A percentile compares a stretch with the other conserved stretches of the same genome.
phyloP scores from a whole-genome alignment of 2,329 filamentous ascomycete genomes.

The Thelonectria olida region DNA sequence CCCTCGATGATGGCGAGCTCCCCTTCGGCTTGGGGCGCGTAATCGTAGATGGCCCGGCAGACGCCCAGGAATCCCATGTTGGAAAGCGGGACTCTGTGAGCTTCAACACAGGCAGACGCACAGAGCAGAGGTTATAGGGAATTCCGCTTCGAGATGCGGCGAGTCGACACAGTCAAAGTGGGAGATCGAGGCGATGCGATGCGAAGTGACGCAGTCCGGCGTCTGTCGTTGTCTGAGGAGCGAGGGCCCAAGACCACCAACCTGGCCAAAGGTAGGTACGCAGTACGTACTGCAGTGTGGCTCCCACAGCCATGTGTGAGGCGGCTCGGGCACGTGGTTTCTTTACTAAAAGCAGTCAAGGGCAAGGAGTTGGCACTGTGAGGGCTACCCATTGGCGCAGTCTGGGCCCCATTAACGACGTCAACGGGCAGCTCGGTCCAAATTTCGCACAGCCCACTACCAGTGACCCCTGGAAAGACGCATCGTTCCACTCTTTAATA shows the following conservation, averaged over 20 bases:
- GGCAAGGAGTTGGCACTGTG: neutral
- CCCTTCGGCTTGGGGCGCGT: conserved; percentile 84
- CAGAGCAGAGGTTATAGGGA: conserved; percentile 24
- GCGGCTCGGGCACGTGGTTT: conserved; percentile 5
- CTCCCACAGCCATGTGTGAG: conserved; percentile 18
- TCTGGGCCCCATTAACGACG: conserved; percentile 1
- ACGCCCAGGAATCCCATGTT: conserved; percentile 92
- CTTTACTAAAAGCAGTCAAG: conserved; percentile 11
- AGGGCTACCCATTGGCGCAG: conserved; percentile 1
- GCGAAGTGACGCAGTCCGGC: conserved; percentile 43
- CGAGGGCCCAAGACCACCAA: conserved; percentile 25
- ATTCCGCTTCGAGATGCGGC: conserved; percentile 20
- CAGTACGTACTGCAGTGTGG: conserved; percentile 30
- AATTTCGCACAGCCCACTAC: conserved; percentile 10
- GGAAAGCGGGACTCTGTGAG: conserved; percentile 31
- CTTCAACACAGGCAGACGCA: conserved; percentile 31
- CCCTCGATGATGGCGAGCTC: conserved; percentile 88
- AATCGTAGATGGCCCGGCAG: conserved; percentile 92
- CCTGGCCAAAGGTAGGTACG: conserved; percentile 22
- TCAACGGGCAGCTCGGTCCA: neutral
- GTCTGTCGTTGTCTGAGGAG: conserved; percentile 39
- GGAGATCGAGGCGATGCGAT: conserved; percentile 28
- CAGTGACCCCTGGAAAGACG: neutral
- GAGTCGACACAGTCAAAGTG: conserved; percentile 30
- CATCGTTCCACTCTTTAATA: conserved; percentile 9